Base-by-base conservation (phyloP, 2,329 filamentous ascomycete species). In the Aspergillus viridinutans region DNA sequence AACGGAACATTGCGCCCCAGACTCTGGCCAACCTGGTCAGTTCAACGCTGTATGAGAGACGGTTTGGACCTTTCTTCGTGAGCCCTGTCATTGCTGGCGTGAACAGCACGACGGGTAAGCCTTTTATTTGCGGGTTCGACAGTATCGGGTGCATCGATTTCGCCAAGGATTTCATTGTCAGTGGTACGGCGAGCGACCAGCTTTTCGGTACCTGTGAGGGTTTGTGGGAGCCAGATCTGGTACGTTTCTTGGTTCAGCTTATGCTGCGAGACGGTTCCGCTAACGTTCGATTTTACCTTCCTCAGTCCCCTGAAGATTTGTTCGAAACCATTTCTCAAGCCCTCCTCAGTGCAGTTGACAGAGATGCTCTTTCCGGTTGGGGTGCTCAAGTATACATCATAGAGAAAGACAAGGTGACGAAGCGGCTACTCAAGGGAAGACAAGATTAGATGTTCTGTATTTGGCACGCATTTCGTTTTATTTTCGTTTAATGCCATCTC, bases 351-450 rank as follows among this genome's bases (percentile, higher is more conserved):
- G 94, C 94, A 58, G 90, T 97, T 57, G 94, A 99, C 78, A 85
- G 94, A 79, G 94, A 99, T 78, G 94, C 94, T 53, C 83, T 99
- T 62, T 97, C 93, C 40, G 94, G 94, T 64, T 97, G 94, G 94
- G 94, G 94, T 74, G 94, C 94, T 42, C 92, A 99, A 73, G 94
- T 99, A 67, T 99, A 97, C 81, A 96, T 99, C 72, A 96, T 99
- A 76, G 94, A 97, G 83, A 99, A 99, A 85, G 92, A 96, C 81
- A 97, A 97, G 89, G 90, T 99, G 62, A 97, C 94, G 71, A 97
- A 97, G 88, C 85, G 94, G 76, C 86, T 99, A 86, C 82, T 99
- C 76, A 97, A 97, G 86, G 92, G 92, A 73, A 87, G 92, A 81
- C 93, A 97, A 81, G 93, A 97, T 76, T 92, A 90, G 69, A 56